Evolutionary conservation across 1,284 basidiomycete genomes (phyloP), one percentile per base, ranked within the genome.

Genomic region (Termitomyces sp.): DNA sequence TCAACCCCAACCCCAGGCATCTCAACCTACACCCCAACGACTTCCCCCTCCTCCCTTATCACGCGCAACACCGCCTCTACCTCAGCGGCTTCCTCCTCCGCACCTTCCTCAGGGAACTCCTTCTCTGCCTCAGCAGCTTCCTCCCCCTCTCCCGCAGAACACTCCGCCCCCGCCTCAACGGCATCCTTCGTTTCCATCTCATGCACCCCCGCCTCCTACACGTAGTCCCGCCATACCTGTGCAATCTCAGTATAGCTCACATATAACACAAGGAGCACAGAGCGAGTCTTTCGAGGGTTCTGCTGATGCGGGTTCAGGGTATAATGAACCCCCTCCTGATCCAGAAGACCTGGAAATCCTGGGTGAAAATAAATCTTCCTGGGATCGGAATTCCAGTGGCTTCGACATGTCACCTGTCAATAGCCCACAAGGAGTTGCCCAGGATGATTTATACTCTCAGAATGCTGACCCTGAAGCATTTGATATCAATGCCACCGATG

Each of bases 21-120:
- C 54, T 40, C 58, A 44, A 33, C 49, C 54, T 15, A 54, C 51
- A 24, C 46, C 54, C 19, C 57, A 53, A 21, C 57, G 48, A 36
- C 49, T 44, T 36, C 49, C 56, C 2, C 54, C 41, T n/a, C 52
- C 55, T 31, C 48, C 47, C 17, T 44, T 50, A n/a, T 51, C 57
- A 24, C 43, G 49, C 28, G 47, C 48, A 31, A 50, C 55, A 26
- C 39, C 55, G 10, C 44, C 48, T 40, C 57, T 47, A n/a, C 49
- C 49, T 7, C 54, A 51, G 19, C 31, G 13, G n/a, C 38, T 46
- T 19, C 43, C 54, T 13, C 53, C 57, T 19, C 34, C 34, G 15
- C 45, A 43, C 26, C 40, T 39, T 13, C 47, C 48, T 10, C 45
- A 50, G n/a, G 42, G 15, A 10, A 52, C 54, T 30, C 58, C 54